Percentiles rank a stretch among this genome's conserved stretches.
Conservation (phyloP, 1,139 yeast genomes). For the Saccharomycopsis hybrid region DNA sequence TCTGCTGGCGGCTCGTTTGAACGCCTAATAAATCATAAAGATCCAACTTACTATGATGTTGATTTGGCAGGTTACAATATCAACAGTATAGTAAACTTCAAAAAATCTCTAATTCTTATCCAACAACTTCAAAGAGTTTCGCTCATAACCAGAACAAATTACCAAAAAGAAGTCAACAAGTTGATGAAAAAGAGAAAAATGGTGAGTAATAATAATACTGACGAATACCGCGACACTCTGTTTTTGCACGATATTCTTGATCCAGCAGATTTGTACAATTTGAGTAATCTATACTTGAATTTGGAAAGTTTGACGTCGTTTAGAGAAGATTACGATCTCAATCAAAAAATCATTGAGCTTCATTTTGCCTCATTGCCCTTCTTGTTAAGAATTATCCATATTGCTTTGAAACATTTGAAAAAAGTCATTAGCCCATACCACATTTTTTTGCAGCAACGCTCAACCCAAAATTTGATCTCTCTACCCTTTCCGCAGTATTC, state of each 20-base stretch:
- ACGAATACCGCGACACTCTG: slow-evolving; percentile 6
- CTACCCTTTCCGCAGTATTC: slow-evolving; percentile 36
- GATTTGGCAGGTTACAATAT: slow-evolving; percentile 7
- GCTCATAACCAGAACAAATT: slow-evolving; percentile 4
- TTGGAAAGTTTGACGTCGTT: slow-evolving; percentile 12
- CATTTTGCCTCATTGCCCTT: slow-evolving; percentile 16
- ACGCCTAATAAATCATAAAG: not conserved
- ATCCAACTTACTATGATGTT: slow-evolving; percentile 1
- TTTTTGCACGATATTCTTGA: slow-evolving; percentile 17
- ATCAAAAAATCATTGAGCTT: slow-evolving; percentile 17
- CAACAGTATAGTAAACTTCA: slow-evolving; percentile 1
- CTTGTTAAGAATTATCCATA: slow-evolving; percentile 14
- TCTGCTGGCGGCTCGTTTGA: not conserved
- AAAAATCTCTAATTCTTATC: slow-evolving; percentile 8
- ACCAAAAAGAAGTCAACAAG: slow-evolving; percentile 9
- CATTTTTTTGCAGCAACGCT: slow-evolving; percentile 23
- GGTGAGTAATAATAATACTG: not conserved
- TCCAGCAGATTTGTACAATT: slow-evolving; percentile 17
- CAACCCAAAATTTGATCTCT: slow-evolving; percentile 26
- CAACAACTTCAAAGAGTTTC: slow-evolving; percentile 17
- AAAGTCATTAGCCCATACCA: slow-evolving; percentile 17
- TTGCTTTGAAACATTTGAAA: slow-evolving; percentile 14
- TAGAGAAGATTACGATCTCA: slow-evolving; percentile 12
- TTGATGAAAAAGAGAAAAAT: slow-evolving; percentile 10
- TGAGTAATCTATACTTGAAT: slow-evolving; percentile 15